Evolutionary conservation across 352 stramenopile genomes (phyloP).

Genomic region (Phytophthora colocasiae): DNA sequence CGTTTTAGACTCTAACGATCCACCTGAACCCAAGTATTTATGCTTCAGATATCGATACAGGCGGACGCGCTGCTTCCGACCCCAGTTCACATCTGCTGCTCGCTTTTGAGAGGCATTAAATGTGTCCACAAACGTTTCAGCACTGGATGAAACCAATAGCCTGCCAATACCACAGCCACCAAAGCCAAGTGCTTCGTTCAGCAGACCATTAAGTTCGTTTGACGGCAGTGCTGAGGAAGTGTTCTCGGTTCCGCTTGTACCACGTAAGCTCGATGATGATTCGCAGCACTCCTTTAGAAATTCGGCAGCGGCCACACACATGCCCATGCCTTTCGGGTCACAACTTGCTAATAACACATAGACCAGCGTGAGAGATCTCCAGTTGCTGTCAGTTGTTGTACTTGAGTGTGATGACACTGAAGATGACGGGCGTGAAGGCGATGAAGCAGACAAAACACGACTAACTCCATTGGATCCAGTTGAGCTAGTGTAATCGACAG

Average conservation of each 20-base stretch:
- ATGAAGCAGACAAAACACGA: conserved; percentile 22
- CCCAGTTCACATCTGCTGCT: conserved; percentile 83
- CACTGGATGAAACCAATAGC: conserved; percentile 53
- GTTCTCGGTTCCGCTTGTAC: background rate
- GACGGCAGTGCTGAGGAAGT: background rate
- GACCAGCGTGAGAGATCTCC: conserved; percentile 73
- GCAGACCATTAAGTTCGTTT: conserved; percentile 63
- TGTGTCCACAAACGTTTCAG: conserved; percentile 60
- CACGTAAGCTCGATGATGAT: conserved; percentile 6
- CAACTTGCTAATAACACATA: conserved; percentile 78
- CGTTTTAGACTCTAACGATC: conserved; percentile 28
- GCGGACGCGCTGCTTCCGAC: conserved; percentile 54
- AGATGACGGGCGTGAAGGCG: conserved; percentile 17
- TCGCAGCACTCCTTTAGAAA: conserved; percentile 75
- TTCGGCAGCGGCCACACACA: conserved; percentile 72
- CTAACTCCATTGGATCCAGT: background rate
- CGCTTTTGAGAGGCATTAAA: conserved; percentile 80
- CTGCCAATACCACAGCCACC: conserved; percentile 74
- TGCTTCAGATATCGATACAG: conserved; percentile 73
- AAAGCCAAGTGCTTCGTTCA: conserved; percentile 74
- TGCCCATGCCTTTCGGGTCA: conserved; percentile 80
- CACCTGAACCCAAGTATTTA: conserved; percentile 59
- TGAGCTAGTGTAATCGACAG: background rate
- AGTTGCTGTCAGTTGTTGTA: conserved; percentile 58
- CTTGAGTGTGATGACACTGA: conserved; percentile 32